Conservation (phyloP, 2,329 filamentous ascomycete species). For the Neopestalotiopsis sp. region DNA sequence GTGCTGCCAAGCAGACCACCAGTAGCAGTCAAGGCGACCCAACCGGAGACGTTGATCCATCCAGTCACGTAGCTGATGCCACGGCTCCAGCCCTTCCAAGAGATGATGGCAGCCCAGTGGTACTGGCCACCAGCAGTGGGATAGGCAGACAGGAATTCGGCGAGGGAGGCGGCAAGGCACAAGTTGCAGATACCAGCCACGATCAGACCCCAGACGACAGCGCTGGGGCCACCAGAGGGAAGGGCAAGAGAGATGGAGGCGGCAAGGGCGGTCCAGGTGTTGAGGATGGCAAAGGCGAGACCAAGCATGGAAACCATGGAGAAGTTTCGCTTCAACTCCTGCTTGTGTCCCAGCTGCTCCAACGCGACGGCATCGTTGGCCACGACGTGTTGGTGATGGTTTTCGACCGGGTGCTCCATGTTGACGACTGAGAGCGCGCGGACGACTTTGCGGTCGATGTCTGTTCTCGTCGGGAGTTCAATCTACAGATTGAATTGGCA, state of each 20-base stretch:
- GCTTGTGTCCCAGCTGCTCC: constrained; percentile 52
- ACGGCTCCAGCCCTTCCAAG: constrained; percentile 64
- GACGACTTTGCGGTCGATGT: neutral
- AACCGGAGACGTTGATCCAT: constrained; percentile 76
- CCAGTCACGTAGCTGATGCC: constrained; percentile 73
- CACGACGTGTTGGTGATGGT: constrained; percentile 18
- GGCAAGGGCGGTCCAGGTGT: constrained; percentile 54
- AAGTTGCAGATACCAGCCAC: constrained; percentile 72
- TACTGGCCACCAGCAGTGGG: constrained; percentile 68
- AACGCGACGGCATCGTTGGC: constrained; percentile 43
- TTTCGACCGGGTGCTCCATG: constrained; percentile 22
- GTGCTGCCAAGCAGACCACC: constrained; percentile 71
- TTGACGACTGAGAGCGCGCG: neutral
- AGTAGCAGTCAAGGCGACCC: constrained; percentile 72
- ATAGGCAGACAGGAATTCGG: constrained; percentile 74
- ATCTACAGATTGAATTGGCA: neutral
- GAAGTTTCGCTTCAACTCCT: constrained; percentile 57
- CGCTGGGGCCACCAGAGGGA: constrained; percentile 72
- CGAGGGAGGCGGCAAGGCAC: constrained; percentile 70
- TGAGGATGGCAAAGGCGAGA: constrained; percentile 54
- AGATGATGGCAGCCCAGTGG: constrained; percentile 73
- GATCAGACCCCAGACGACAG: constrained; percentile 75
- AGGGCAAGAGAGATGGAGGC: constrained; percentile 57
- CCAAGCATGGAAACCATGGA: constrained; percentile 53
- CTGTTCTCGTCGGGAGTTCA: neutral